Conservation (phyloP, 73 alveolate genomes). For the Paramecium primaurelia region DNA sequence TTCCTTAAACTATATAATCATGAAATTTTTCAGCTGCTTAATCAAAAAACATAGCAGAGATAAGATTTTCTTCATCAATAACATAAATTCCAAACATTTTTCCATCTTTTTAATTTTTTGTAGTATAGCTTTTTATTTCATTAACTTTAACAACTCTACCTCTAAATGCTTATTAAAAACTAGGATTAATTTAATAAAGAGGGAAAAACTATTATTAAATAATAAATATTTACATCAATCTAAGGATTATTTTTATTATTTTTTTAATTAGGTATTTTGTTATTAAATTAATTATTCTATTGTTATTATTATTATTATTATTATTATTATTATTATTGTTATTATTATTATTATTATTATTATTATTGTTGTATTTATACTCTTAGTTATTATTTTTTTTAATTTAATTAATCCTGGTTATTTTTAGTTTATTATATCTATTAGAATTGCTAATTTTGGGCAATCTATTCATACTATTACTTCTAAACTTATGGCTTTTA, state of each 20-base stretch:
- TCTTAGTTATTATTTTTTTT: neutral
- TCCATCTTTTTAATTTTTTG: neutral
- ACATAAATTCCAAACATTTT: neutral
- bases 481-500: neutral
- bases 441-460: neutral
- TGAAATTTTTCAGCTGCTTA: neutral
- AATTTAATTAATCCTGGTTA: neutral
- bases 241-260: neutral
- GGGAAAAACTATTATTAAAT: neutral
- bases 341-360: neutral
- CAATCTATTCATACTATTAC: neutral
- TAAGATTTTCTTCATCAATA: neutral
- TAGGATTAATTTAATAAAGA: neutral
- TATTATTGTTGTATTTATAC: neutral
- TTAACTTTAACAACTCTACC: neutral
- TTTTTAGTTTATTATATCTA: neutral
- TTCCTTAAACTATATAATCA: neutral
- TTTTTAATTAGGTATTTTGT: neutral
- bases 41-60: neutral
- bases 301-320: no score
- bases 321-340: neutral
- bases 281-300: neutral
- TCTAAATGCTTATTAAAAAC: neutral
- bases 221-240: neutral
- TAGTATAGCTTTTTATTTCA: neutral